Evolutionary conservation across 2,329 filamentous ascomycete genomes (phyloP).

Genomic region (Colletotrichum orchidophilum): DNA sequence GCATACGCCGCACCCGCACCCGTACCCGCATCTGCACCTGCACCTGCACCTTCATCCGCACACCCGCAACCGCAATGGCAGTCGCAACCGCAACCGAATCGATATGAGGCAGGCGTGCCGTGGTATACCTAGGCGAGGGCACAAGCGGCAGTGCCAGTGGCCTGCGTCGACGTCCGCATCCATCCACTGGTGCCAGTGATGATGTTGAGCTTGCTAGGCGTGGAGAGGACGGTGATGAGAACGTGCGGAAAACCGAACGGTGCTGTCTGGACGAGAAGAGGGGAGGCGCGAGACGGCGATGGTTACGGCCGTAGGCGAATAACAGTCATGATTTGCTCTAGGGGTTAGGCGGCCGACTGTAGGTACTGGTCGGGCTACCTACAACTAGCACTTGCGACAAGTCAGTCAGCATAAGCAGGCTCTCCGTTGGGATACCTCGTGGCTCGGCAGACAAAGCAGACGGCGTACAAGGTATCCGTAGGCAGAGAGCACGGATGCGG

Average conservation of each 20-base stretch:
- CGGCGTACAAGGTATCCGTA: not conserved
- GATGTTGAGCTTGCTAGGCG: not conserved
- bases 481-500: not conserved
- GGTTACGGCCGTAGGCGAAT: not conserved
- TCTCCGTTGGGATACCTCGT: not conserved
- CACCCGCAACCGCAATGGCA: not conserved
- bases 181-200: not conserved
- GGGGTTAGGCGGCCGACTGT: not conserved
- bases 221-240: not conserved
- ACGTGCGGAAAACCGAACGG: not conserved
- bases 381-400: not conserved
- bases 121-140: not conserved
- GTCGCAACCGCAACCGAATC: not conserved
- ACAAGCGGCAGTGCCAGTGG: not conserved
- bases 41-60: too few relatives aligned
- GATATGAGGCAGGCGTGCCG: not conserved
- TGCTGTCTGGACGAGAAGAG: not conserved
- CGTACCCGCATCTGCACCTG: not conserved
- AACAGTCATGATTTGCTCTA: not conserved
- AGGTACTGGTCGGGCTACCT: not conserved
- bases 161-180: not conserved
- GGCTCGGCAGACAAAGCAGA: not conserved
- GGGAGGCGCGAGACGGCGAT: not conserved
- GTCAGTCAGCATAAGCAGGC: not conserved
- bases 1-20: not conserved